These are phyloP conservation scores for Neopestalotiopsis clavispora DNA, from an alignment of 2,329 filamentous ascomycete species.

Conservation along the genomic window DNA sequence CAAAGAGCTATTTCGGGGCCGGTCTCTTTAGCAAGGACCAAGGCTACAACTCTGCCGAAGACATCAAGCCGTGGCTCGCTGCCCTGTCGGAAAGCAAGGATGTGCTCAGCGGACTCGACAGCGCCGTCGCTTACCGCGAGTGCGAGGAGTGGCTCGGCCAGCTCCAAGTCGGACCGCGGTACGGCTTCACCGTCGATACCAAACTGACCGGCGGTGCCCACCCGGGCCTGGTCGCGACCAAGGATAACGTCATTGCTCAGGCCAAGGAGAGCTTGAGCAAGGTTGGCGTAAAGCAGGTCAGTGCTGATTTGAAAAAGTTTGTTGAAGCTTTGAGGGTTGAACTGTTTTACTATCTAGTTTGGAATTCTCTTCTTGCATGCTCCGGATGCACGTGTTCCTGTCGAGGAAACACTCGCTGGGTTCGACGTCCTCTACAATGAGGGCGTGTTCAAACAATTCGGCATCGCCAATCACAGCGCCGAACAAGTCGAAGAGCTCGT, in stretches of 20 bases:
- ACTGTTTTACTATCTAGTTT: too few relatives aligned
- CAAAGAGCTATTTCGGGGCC: conserved; percentile 3
- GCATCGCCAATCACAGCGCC: too few relatives aligned
- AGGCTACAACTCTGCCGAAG: conserved; percentile 4
- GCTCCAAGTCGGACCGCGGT: not conserved
- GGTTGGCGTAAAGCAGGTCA: not conserved
- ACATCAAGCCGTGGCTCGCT: conserved; percentile 1
- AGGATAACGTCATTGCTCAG: not conserved
- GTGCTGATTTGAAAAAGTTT: not conserved
- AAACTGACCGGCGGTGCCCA: conserved; percentile 1
- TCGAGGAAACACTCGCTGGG: too few relatives aligned
- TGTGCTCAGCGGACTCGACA: not conserved
- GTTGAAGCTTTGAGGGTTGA: too few relatives aligned
- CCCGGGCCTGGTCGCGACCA: not conserved
- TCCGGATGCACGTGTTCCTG: too few relatives aligned
- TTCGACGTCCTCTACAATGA: too few relatives aligned
- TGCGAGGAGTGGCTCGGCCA: conserved; percentile 4
- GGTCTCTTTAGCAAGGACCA: conserved; percentile 1
- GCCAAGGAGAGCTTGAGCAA: conserved; percentile 8
- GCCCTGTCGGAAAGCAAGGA: not conserved
- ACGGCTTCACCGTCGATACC: not conserved
- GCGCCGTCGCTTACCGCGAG: not conserved
- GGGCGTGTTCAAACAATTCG: too few relatives aligned
- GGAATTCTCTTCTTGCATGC: too few relatives aligned
- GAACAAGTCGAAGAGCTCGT: too few relatives aligned